Evolutionary conservation across 1,139 yeast species (phyloP).

Genomic region (Yamadazyma oceani): DNA sequence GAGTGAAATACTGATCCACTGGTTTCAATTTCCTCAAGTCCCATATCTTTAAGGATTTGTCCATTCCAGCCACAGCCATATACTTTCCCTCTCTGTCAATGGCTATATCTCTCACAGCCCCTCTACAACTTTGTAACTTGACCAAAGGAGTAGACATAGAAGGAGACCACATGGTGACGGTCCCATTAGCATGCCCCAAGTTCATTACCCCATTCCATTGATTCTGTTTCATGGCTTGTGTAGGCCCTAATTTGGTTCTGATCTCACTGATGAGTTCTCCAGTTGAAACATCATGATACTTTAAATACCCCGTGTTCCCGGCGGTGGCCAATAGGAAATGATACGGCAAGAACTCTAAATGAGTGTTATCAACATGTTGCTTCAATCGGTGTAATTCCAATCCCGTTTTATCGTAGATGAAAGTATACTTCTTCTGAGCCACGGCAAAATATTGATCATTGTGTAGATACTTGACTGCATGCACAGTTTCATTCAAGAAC

Average conservation of each 20-base stretch:
- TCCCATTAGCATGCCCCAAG: slow-evolving; percentile 91
- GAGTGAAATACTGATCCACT: slow-evolving; percentile 71
- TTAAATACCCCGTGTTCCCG: slow-evolving; percentile 83
- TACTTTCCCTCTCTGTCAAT: slow-evolving; percentile 90
- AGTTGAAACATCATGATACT: slow-evolving; percentile 94
- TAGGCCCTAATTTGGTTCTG: slow-evolving; percentile 87
- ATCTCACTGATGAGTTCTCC: slow-evolving; percentile 83
- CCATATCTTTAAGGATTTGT: slow-evolving; percentile 85
- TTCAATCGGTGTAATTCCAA: slow-evolving; percentile 88
- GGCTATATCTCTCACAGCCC: slow-evolving; percentile 85
- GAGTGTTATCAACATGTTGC: slow-evolving; percentile 83
- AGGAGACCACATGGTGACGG: slow-evolving; percentile 93
- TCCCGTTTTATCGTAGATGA: slow-evolving; percentile 88
- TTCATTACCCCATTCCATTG: slow-evolving; percentile 96
- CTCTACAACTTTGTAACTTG: slow-evolving; percentile 76
- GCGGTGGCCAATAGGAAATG: slow-evolving; percentile 87
- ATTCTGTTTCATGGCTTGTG: slow-evolving; percentile 83
- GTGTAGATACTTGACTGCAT: slow-evolving; percentile 87
- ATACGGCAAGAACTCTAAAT: slow-evolving; percentile 86
- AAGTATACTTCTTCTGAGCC: slow-evolving; percentile 94
- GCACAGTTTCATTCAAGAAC: slow-evolving; percentile 82
- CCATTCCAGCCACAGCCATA: slow-evolving; percentile 93
- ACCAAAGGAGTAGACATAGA: slow-evolving; percentile 83
- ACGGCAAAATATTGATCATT: slow-evolving; percentile 94
- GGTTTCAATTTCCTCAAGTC: slow-evolving; percentile 84